These are phyloP conservation scores for Aspergillus alliaceus DNA, from an alignment of 2,329 filamentous ascomycete species.

Conservation along the genomic window DNA sequence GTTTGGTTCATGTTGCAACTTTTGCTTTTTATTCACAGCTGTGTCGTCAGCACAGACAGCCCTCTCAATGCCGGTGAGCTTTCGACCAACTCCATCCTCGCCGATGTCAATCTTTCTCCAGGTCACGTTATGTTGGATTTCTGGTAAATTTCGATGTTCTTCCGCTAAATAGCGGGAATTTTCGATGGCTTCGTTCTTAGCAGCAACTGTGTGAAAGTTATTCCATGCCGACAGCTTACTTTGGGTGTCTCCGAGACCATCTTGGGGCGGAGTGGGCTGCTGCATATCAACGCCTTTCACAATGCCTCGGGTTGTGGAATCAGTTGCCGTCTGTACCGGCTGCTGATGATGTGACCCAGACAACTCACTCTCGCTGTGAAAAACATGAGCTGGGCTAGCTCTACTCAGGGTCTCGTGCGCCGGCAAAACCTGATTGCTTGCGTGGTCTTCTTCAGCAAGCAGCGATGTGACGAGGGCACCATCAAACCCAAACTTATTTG, in stretches of 20 bases:
- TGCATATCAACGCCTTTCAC: background rate
- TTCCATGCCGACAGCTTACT: constrained; percentile 39
- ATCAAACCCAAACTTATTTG: constrained; percentile 20
- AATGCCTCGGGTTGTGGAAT: background rate
- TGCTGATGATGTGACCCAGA: background rate
- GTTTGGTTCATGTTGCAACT: constrained; percentile 13
- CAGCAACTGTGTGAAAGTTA: constrained; percentile 35
- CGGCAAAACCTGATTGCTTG: background rate
- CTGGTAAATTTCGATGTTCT: constrained; percentile 13
- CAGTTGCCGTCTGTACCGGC: background rate
- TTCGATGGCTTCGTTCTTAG: constrained; percentile 35
- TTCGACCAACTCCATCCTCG: constrained; percentile 24
- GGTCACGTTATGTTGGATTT: constrained; percentile 34
- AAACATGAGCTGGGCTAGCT: background rate
- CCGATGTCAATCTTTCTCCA: constrained; percentile 41
- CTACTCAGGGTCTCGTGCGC: too few species aligned
- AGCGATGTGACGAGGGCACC: constrained; percentile 16
- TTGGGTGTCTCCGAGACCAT: constrained; percentile 2
- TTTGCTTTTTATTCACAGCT: constrained; percentile 21
- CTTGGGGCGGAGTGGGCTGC: background rate
- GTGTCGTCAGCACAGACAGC: constrained; percentile 9
- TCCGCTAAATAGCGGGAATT: constrained; percentile 29
- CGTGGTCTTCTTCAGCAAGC: constrained; percentile 7
- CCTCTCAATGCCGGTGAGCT: constrained; percentile 21
- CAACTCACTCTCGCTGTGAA: background rate